Conservation (phyloP, 306 rosid genomes). For the Myrica gale region DNA sequence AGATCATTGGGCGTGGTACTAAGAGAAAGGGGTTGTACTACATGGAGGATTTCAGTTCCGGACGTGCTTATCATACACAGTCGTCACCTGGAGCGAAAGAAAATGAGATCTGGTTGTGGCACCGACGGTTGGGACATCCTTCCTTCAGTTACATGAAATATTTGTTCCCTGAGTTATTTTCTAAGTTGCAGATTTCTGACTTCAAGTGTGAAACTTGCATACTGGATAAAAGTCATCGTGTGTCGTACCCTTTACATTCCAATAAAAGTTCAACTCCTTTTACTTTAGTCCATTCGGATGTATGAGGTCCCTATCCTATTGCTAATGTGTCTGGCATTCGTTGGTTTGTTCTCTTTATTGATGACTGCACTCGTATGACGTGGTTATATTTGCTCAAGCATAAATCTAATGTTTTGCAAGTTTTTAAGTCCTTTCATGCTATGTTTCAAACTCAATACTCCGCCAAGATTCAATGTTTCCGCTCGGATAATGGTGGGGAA, state of each 20-base stretch:
- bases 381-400: not conserved
- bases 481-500: constrained; percentile 20
- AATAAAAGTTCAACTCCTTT: constrained; percentile 5
- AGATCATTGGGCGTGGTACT: constrained; percentile 29
- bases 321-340: not conserved
- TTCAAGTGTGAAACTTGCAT: no score
- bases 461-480: not conserved
- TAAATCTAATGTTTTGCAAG: not conserved
- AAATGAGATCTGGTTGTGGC: not conserved
- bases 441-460: constrained; percentile 26
- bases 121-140: not conserved
- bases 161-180: not conserved
- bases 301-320: not conserved
- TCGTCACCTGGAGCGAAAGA: not conserved
- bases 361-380: constrained; percentile 8
- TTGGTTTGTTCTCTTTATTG: constrained; percentile 18
- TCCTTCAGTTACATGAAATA: not conserved
- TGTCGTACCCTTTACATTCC: not conserved
- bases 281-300: constrained; percentile 10
- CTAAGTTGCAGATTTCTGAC: not conserved
- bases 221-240: not conserved
- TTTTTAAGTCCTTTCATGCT: not conserved
- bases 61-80: no score
- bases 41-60: not conserved
- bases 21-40: not conserved